Base-by-base conservation (phyloP, 2,329 filamentous ascomycete species). In the Tolypocladium amazonense region DNA sequence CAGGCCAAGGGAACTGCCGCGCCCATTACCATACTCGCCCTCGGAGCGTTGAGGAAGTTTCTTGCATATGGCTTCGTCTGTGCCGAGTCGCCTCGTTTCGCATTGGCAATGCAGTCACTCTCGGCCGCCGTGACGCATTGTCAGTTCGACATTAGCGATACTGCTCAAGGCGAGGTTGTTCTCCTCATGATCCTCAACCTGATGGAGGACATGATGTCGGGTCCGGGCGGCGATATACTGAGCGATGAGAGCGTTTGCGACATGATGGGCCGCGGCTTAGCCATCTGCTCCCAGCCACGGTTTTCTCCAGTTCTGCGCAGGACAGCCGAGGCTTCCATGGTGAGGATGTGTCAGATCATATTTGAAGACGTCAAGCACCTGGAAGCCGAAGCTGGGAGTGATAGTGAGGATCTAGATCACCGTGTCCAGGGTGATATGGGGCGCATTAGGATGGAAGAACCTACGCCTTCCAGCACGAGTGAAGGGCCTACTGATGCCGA, bases 271-370 rank as follows among this genome's bases (percentile, higher is more conserved):
- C 93, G 92, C 1, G 94, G 93, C 1, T 76, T 99, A 65, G 96
- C 92, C 70, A 97, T 99, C 79, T 99, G 94, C 78, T 99, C 93
- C 64, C 92, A 97, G 70, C 85, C 90, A 59, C 86, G 93, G 59
- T 86, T 97, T 62, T 97, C 92, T 12, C 92, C 97, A 67, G 86
- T 97, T 4, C 78, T 99, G 59, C 86, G 93, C 64, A 84, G 92
- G 64, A 96, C 92, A 25, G 94, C 94, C 2, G 94, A 99, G 74
- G 94, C 96, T 69, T 88, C 92, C 59, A 97, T 99, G 92, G 90
- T 97, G 54, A 90, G 91, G 65, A 99, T 99, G 94, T 97, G 94
- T 71, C 94, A 99, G 75, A 92, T 96, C 65, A 96, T 99, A 68
- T 99, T 99, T 71, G 89, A 92, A 73, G 87, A 95, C 62, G 77